phyloP scores from a whole-genome alignment of 768 basidiomycete genomes.

The Rubroboletus satanas region DNA sequence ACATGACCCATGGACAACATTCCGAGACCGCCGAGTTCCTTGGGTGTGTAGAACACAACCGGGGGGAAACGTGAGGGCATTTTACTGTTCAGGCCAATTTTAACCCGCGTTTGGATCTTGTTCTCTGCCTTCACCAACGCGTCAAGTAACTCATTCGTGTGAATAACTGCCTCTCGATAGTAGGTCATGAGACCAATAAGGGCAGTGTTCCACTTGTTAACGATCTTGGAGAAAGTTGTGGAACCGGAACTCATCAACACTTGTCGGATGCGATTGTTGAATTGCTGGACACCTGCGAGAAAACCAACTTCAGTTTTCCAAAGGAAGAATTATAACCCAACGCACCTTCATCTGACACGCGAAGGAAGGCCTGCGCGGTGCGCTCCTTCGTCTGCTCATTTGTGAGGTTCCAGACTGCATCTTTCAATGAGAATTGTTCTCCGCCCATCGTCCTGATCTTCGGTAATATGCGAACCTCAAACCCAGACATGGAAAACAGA shows the following conservation, averaged over 20 bases:
- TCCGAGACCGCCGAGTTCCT: conserved; percentile 96
- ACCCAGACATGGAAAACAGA: conserved; percentile 98
- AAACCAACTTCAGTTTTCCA: not conserved
- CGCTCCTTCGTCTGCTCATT: conserved; percentile 98
- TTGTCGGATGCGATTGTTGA: conserved; percentile 96
- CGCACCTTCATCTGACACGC: conserved; percentile 90
- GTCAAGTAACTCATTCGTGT: conserved; percentile 94
- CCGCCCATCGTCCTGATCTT: conserved; percentile 94
- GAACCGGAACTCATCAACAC: conserved; percentile 98
- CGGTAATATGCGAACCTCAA: conserved; percentile 95
- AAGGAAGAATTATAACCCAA: not conserved
- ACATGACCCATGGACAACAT: conserved; percentile 99
- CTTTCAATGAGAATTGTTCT: conserved; percentile 95
- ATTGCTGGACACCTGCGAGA: conserved; percentile 77
- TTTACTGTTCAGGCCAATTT: conserved; percentile 98
- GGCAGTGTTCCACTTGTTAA: conserved; percentile 97
- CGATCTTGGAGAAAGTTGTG: conserved; percentile 98
- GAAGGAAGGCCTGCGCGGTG: conserved; percentile 95
- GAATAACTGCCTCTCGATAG: conserved; percentile 95
- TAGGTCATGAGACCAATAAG: conserved; percentile 97
- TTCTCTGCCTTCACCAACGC: conserved; percentile 98
- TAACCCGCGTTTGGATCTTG: conserved; percentile 99
- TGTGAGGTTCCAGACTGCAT: conserved; percentile 94
- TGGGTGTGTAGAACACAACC: conserved; percentile 93
- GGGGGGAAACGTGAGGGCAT: conserved; percentile 99